These are phyloP conservation scores for Claviceps africana DNA, from an alignment of 2,329 filamentous ascomycete species.

Conservation along the genomic window DNA sequence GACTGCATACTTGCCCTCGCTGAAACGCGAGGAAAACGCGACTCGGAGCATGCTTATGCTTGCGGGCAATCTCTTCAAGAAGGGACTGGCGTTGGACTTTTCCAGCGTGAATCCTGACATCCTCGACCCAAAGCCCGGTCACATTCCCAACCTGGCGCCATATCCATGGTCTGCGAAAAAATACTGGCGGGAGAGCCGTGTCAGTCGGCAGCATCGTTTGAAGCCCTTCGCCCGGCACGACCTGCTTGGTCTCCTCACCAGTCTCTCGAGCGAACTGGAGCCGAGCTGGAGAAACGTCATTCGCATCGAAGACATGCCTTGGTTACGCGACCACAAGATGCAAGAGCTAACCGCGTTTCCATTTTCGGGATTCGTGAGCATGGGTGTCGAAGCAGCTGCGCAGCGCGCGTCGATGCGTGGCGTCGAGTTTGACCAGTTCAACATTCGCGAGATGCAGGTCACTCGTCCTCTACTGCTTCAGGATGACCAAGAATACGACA, in stretches of 20 bases:
- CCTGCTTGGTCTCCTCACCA: slow-evolving; percentile 31
- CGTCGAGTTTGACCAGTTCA: slow-evolving; percentile 3
- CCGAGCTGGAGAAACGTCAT: slow-evolving; percentile 36
- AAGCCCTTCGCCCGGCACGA: slow-evolving; percentile 28
- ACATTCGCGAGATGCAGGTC: slow-evolving; percentile 3
- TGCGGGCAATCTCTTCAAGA: slow-evolving; percentile 24
- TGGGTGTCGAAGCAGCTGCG: slow-evolving; percentile 33
- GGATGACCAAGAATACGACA: slow-evolving; percentile 13
- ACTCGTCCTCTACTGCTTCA: slow-evolving; percentile 3
- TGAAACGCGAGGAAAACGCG: background rate
- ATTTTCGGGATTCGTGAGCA: slow-evolving; percentile 36
- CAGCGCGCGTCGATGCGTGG: slow-evolving; percentile 19
- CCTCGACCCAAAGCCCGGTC: slow-evolving; percentile 5
- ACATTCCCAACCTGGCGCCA: slow-evolving; percentile 30
- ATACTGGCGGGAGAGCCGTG: slow-evolving; percentile 35
- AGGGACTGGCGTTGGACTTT: background rate
- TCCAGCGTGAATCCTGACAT: slow-evolving; percentile 21
- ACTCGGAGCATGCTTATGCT: slow-evolving; percentile 9
- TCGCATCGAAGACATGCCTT: slow-evolving; percentile 36
- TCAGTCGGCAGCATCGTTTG: slow-evolving; percentile 27
- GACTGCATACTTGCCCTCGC: background rate
- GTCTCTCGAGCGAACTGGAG: slow-evolving; percentile 30
- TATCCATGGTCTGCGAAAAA: slow-evolving; percentile 35
- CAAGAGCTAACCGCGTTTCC: slow-evolving; percentile 43
- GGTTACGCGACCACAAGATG: slow-evolving; percentile 44